Base-by-base conservation (phyloP, 306 rosid species). In the Medicago arabica region DNA sequence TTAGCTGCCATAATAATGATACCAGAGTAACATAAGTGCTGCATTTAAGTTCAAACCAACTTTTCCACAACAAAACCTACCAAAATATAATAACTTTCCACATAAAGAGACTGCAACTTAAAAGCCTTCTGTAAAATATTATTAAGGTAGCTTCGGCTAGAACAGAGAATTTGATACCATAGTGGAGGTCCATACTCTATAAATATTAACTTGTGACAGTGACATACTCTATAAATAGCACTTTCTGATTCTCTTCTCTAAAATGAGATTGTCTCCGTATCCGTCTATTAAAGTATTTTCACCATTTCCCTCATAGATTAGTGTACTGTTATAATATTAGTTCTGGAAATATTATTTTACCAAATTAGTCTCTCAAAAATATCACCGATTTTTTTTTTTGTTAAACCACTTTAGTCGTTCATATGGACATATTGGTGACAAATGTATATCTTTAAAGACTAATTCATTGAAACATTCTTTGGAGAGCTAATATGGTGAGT, bases 161-260 rank as follows among this genome's bases (percentile, higher is more conserved):
- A 60, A 68, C 59, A 43, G 77, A 58, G 61, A 76, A 76, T 54
- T 65, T 75, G 28, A 64, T 67, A 76, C 66, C 51, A 71, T 53
- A 53, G 7, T 53, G 34, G 67, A 18, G 25, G 58, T 51, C 76
- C 66, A 47, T 34, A 51, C 36, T 28, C 16, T 7, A 49, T 43
- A 16, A 34, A 53, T 4, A 19, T 57, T 69, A 61, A 23, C 25
- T n/a, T 67, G 6, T 58, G 65, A 16, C 53, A n/a, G n/a, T n/a
- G n/a, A n/a, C 66, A 47, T 34, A 51, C 36, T 28, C 16, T 7
- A 49, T 43, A 16, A 34, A 53, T 4, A 34, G 47, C 19, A 34
- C 46, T 62, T 62, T n/a, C 21, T 62, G 68, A 62, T 62, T 62
- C 6, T 9, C 39, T 23, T 38, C 46, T 36, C 68, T 36, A 36